Conservation (phyloP, 768 basidiomycete genomes). For the Lepiota subincarnata region DNA sequence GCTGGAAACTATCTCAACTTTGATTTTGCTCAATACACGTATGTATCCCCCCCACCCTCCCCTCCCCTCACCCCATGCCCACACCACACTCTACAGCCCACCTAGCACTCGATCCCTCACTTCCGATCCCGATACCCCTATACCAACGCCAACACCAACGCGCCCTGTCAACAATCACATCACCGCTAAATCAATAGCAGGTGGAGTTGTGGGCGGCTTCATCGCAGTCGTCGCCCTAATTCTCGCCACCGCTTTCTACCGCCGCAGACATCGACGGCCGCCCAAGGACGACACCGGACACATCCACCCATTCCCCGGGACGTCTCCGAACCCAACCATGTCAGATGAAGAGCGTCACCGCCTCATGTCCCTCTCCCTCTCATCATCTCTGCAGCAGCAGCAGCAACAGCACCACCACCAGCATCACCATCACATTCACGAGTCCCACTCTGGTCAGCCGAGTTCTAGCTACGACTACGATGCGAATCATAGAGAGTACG, state of each 20-base stretch:
- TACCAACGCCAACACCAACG: background rate
- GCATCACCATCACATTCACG: background rate
- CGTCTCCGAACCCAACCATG: background rate
- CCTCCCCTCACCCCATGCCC: background rate
- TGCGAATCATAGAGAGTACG: too few species aligned
- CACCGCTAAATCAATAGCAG: slow-evolving; percentile 5
- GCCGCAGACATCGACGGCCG: background rate
- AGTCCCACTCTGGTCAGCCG: background rate
- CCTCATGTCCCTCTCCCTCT: background rate
- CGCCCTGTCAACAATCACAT: background rate
- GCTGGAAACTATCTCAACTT: slow-evolving; percentile 14
- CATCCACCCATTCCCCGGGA: background rate
- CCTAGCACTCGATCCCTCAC: background rate
- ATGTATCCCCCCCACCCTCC: background rate
- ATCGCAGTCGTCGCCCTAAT: slow-evolving; percentile 4
- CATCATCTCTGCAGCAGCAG: background rate
- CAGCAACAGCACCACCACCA: background rate
- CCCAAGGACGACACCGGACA: background rate
- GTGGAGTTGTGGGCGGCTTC: slow-evolving; percentile 10
- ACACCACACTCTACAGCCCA: background rate
- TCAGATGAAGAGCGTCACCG: background rate
- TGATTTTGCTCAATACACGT: slow-evolving; percentile 15
- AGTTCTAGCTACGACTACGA: too few species aligned
- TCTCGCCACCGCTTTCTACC: slow-evolving; percentile 2
- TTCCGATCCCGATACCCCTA: background rate